Evolutionary conservation across 169 alveolate species (phyloP).

Genomic region (Cryptosporidium meleagridis): DNA sequence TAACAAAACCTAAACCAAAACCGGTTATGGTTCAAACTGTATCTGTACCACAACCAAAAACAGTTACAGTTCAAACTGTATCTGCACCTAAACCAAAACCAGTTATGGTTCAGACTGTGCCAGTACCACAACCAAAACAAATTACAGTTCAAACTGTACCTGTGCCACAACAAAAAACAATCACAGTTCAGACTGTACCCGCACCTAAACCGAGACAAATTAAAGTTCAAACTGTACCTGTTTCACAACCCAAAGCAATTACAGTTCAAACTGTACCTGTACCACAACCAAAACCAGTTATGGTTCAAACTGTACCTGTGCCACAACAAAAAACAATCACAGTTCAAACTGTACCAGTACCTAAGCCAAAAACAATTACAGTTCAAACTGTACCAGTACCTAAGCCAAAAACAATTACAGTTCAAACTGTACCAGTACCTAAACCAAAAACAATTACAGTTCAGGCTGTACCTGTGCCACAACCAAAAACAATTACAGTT

Average conservation of each 20-base stretch:
- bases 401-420: background rate
- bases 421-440: background rate
- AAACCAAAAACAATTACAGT: background rate
- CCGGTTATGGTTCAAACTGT: background rate
- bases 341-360: background rate
- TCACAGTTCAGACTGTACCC: background rate
- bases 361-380: background rate
- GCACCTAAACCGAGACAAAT: background rate
- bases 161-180: background rate
- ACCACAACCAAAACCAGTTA: background rate
- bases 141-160: background rate
- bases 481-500: background rate
- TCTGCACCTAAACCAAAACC: background rate
- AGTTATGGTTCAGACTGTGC: background rate
- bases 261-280: background rate
- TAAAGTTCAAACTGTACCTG: background rate
- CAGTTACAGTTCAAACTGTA: background rate
- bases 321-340: background rate
- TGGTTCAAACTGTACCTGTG: background rate
- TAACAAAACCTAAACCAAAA: slow-evolving; percentile 11
- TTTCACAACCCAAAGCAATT: background rate
- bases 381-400: background rate
- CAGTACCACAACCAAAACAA: background rate
- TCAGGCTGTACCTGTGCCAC: background rate
- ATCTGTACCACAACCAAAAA: slow-evolving; percentile 23